A percentile compares a stretch with the other conserved stretches of the same genome.
Evolutionary conservation across 2,329 filamentous ascomycete species (phyloP).

Genomic region (Aspergillus sp.): DNA sequence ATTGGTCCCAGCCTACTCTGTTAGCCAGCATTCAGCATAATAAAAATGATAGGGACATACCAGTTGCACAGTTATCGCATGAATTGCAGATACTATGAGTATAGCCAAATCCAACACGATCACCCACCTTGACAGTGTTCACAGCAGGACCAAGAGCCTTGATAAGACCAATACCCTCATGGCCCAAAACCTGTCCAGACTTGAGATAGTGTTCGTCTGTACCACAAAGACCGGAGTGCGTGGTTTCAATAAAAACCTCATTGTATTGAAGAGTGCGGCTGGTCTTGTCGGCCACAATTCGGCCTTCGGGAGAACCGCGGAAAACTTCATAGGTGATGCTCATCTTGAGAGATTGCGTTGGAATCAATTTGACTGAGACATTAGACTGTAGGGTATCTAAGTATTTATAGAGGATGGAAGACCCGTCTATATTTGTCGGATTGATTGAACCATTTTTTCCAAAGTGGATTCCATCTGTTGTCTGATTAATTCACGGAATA

Average conservation of each 20-base stretch:
- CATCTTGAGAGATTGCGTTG: conserved; percentile 7
- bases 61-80: conserved; percentile 27
- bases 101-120: conserved; percentile 33
- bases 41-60: background rate
- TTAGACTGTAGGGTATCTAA: too few species aligned
- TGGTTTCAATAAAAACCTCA: conserved; percentile 21
- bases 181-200: conserved; percentile 36
- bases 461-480: too few species aligned
- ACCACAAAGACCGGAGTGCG: conserved; percentile 22
- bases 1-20: conserved; percentile 20
- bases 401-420: too few species aligned
- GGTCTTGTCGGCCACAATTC: conserved; percentile 18
- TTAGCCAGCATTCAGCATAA: too few species aligned
- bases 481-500: too few species aligned
- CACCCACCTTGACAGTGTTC: conserved; percentile 41
- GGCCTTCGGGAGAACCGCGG: conserved; percentile 19
- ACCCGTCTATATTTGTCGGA: too few species aligned
- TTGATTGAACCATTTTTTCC: too few species aligned
- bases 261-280: conserved; percentile 16
- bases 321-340: conserved; percentile 22
- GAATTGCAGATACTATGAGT: conserved; percentile 27
- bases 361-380: too few species aligned
- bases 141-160: conserved; percentile 42
- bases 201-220: conserved; percentile 20
- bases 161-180: conserved; percentile 50